These are phyloP conservation scores for Hypomontagnella submonticulosa DNA, from an alignment of 495 filamentous ascomycete genomes.

Conservation along the genomic window DNA sequence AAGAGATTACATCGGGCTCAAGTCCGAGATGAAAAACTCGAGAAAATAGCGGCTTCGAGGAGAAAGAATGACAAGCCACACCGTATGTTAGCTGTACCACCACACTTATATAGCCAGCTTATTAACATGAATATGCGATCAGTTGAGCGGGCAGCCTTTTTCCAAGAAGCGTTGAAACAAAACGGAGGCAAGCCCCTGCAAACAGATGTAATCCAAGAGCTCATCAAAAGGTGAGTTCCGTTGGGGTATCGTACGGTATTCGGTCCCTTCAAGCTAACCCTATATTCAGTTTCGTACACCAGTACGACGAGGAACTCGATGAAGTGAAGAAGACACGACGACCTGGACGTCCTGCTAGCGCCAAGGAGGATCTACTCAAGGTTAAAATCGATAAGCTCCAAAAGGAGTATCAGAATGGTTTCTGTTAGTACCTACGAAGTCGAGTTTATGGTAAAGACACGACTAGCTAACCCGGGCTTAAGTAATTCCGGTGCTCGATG, in stretches of 20 bases:
- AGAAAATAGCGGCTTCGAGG: conserved; percentile 68
- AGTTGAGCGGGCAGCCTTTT: conserved; percentile 80
- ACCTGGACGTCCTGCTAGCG: conserved; percentile 81
- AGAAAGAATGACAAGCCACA: conserved; percentile 75
- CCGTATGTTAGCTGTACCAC: conserved; percentile 57
- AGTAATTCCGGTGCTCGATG: conserved; percentile 65
- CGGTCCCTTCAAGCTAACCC: background rate
- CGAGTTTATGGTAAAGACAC: background rate
- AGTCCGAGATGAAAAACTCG: conserved; percentile 79
- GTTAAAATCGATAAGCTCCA: conserved; percentile 75
- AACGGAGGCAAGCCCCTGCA: conserved; percentile 66
- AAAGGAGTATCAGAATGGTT: conserved; percentile 85
- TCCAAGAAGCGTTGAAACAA: conserved; percentile 69
- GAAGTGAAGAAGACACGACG: conserved; percentile 79
- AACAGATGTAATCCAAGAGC: conserved; percentile 65
- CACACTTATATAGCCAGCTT: background rate
- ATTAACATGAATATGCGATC: conserved; percentile 18
- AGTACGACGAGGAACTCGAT: conserved; percentile 79
- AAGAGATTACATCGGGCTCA: conserved; percentile 77
- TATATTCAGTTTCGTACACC: conserved; percentile 73
- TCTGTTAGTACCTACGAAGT: conserved; percentile 62
- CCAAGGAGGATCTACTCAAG: conserved; percentile 78
- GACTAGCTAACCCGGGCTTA: conserved; percentile 33
- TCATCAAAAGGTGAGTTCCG: conserved; percentile 69
- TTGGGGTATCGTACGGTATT: background rate